These are phyloP conservation scores for Metarhizium anisopliae DNA, from an alignment of 2,329 filamentous ascomycete genomes.

Conservation along the genomic window DNA sequence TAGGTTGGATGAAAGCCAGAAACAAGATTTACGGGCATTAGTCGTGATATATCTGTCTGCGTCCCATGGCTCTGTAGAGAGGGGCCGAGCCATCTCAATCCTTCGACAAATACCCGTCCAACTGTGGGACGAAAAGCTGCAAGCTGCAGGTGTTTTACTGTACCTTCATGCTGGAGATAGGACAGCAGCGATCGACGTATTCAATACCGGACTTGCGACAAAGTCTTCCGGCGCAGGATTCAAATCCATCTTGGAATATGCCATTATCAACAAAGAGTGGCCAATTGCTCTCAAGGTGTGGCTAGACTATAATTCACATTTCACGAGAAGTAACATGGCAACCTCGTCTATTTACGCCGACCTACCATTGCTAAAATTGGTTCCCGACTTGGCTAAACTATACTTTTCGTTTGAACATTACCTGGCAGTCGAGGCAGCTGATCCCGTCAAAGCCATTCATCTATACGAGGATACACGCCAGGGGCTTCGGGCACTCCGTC, in stretches of 20 bases:
- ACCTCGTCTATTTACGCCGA: too few species aligned
- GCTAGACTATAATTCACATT: constrained; percentile 21
- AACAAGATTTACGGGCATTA: constrained; percentile 17
- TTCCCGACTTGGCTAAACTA: constrained; percentile 20
- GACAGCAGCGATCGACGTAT: constrained; percentile 29
- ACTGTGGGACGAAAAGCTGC: constrained; percentile 30
- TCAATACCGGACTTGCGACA: constrained; percentile 26
- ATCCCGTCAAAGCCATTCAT: constrained; percentile 14
- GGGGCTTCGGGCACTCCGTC: constrained; percentile 19
- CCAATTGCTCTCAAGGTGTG: constrained; percentile 25
- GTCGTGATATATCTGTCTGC: constrained; percentile 34
- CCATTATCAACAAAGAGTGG: constrained; percentile 29
- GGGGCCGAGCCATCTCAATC: constrained; percentile 34
- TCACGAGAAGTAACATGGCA: not conserved
- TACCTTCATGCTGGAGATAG: constrained; percentile 31
- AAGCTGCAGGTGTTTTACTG: constrained; percentile 32
- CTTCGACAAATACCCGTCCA: constrained; percentile 28
- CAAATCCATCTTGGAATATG: constrained; percentile 33
- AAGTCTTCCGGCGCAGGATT: constrained; percentile 28
- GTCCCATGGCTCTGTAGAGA: constrained; percentile 34
- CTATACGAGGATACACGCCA: constrained; percentile 11
- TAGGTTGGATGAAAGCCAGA: constrained; percentile 23
- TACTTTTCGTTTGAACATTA: constrained; percentile 26
- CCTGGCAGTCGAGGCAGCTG: constrained; percentile 17
- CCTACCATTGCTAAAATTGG: constrained; percentile 14